Percentiles rank a stretch among this genome's conserved stretches.
Conservation (phyloP, 352 stramenopile genomes). For the Phytophthora tubulina region DNA sequence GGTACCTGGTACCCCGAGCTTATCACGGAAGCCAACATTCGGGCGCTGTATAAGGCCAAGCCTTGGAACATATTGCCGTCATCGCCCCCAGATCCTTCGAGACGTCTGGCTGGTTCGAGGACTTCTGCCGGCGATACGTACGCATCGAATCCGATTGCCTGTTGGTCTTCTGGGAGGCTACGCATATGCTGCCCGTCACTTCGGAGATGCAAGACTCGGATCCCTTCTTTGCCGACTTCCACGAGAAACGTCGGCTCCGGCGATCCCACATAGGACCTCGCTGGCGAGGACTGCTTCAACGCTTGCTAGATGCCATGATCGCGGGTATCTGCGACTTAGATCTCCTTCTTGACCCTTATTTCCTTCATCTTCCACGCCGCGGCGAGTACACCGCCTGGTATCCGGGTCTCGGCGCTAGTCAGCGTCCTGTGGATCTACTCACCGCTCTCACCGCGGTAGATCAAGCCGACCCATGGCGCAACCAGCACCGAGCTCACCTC, state of each 20-base stretch:
- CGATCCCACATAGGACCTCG: no score
- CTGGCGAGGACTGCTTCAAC: neutral
- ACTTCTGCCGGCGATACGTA: no score
- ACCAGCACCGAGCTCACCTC: neutral
- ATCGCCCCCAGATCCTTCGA: no score
- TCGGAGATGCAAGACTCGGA: neutral
- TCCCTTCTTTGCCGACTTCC: neutral
- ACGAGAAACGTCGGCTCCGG: neutral
- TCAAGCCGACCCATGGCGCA: neutral
- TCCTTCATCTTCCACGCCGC: neutral
- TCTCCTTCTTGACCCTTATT: neutral
- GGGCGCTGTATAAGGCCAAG: no score
- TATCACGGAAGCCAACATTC: no score
- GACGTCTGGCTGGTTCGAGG: no score
- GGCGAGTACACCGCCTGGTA: no score
- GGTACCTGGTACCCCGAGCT: no score
- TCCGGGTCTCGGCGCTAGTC: no score
- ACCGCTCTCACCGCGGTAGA: no score
- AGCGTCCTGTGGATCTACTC: no score
- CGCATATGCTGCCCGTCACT: neutral
- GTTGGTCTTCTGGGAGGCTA: neutral
- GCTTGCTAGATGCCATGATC: neutral
- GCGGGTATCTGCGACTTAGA: neutral
- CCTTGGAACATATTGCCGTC: no score
- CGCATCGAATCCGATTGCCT: neutral